Conservation (phyloP, 805 yeast genomes). For the Middelhovenomyces tepae region DNA sequence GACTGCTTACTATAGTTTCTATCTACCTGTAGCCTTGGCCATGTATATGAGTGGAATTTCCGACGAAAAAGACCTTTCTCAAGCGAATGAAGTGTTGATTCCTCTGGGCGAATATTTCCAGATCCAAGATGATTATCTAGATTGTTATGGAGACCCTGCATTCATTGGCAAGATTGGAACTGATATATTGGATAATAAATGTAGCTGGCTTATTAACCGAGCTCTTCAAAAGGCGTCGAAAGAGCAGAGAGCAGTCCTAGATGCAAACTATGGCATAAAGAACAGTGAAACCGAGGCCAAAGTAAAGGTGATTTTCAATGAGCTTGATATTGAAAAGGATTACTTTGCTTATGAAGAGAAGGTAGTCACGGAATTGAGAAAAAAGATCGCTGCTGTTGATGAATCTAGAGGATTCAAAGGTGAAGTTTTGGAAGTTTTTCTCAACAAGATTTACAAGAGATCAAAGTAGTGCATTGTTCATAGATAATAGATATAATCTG, state of each 20-base stretch:
- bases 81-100: constrained; percentile 77
- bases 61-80: constrained; percentile 67
- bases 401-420: constrained; percentile 91
- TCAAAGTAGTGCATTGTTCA: too few species aligned
- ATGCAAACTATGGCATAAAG: constrained; percentile 85
- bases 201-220: constrained; percentile 94
- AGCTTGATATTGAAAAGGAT: constrained; percentile 58
- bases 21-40: constrained; percentile 93
- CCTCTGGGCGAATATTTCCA: constrained; percentile 98
- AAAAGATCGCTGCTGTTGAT: constrained; percentile 62
- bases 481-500: not conserved
- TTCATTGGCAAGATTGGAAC: constrained; percentile 98
- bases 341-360: constrained; percentile 80
- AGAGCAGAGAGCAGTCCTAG: constrained; percentile 75
- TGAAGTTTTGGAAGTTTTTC: constrained; percentile 75
- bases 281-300: constrained; percentile 55
- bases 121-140: constrained; percentile 95
- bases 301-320: constrained; percentile 65
- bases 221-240: constrained; percentile 72
- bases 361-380: constrained; percentile 53
- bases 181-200: constrained; percentile 95
- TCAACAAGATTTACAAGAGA: constrained; percentile 89
- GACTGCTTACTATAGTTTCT: constrained; percentile 96
- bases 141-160: constrained; percentile 95
- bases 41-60: constrained; percentile 84